phyloP scores from a whole-genome alignment of 805 yeast species.

The Cyberlindnera maclurae region DNA sequence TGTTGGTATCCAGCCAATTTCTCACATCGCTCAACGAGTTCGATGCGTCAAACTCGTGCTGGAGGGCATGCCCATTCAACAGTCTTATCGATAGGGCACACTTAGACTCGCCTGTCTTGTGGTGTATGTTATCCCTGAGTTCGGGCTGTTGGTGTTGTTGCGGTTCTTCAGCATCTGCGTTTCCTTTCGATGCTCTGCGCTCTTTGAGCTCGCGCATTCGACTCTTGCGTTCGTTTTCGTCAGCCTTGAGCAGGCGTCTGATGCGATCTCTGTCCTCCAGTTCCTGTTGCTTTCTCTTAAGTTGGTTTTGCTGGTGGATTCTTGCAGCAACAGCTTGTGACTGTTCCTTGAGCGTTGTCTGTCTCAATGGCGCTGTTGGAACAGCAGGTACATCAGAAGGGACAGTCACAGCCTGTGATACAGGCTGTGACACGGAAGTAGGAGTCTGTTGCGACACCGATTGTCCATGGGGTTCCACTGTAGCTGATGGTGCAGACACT shows the following conservation, averaged over 20 bases:
- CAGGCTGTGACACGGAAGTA: too few species aligned
- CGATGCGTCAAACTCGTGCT: conserved; percentile 38
- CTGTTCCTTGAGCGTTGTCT: conserved; percentile 32
- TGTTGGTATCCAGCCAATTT: conserved; percentile 45
- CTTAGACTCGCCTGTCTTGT: conserved; percentile 2
- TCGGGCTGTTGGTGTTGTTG: conserved; percentile 22
- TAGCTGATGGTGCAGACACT: conserved; percentile 2
- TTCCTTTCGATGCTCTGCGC: conserved; percentile 17
- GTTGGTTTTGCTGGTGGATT: conserved; percentile 32
- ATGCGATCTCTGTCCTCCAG: conserved; percentile 50
- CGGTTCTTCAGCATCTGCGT: conserved; percentile 14
- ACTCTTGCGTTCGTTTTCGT: conserved; percentile 38
- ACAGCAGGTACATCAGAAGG: too few species aligned
- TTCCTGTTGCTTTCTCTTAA: conserved; percentile 30
- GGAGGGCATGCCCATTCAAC: conserved; percentile 57
- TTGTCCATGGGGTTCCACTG: conserved; percentile 2
- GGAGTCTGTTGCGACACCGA: too few species aligned
- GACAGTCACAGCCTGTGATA: too few species aligned
- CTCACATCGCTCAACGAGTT: conserved; percentile 53
- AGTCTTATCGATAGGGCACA: conserved; percentile 53
- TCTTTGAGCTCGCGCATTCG: conserved; percentile 12
- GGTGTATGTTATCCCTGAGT: conserved; percentile 17
- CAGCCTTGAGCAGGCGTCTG: conserved; percentile 43
- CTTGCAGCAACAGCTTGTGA: conserved; percentile 32
- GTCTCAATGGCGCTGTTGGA: conserved; percentile 2